phyloP scores from a whole-genome alignment of 2,329 filamentous ascomycete genomes.

The Chalaropsis thielavioides region DNA sequence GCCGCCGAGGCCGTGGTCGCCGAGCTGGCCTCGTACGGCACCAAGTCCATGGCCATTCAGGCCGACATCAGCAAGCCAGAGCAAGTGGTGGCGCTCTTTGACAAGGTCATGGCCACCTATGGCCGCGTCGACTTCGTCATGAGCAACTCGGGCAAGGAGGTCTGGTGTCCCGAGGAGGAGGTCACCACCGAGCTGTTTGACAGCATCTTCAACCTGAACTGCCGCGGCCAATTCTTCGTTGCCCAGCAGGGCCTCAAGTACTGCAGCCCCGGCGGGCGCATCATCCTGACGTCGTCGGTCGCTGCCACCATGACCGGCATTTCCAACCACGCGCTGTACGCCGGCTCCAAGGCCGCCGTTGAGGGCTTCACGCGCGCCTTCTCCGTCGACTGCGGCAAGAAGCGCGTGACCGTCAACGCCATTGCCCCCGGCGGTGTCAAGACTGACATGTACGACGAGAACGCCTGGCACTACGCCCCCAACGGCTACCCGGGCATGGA shows the following conservation, averaged over 20 bases:
- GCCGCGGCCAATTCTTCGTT: conserved; percentile 61
- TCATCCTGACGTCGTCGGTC: conserved; percentile 60
- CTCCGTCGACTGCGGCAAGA: conserved; percentile 54
- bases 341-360: conserved; percentile 56
- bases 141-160: conserved; percentile 58
- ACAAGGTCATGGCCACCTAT: conserved; percentile 48
- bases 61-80: conserved; percentile 49
- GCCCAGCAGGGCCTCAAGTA: conserved; percentile 61
- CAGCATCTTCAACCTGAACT: conserved; percentile 57
- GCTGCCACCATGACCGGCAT: conserved; percentile 52
- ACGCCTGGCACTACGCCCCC: conserved; percentile 51
- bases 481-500: conserved; percentile 38
- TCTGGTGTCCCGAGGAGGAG: conserved; percentile 55
- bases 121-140: conserved; percentile 58
- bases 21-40: conserved; percentile 40
- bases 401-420: conserved; percentile 56
- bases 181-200: conserved; percentile 58
- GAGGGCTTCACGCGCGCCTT: conserved; percentile 60
- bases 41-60: conserved; percentile 44
- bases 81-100: conserved; percentile 48
- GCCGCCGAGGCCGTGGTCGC: conserved; percentile 44
- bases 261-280: conserved; percentile 52
- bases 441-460: conserved; percentile 62
- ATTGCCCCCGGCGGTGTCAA: conserved; percentile 60
- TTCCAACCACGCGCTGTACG: conserved; percentile 56